phyloP scores from a whole-genome alignment of 768 basidiomycete species.

The Podaxis sp. region DNA sequence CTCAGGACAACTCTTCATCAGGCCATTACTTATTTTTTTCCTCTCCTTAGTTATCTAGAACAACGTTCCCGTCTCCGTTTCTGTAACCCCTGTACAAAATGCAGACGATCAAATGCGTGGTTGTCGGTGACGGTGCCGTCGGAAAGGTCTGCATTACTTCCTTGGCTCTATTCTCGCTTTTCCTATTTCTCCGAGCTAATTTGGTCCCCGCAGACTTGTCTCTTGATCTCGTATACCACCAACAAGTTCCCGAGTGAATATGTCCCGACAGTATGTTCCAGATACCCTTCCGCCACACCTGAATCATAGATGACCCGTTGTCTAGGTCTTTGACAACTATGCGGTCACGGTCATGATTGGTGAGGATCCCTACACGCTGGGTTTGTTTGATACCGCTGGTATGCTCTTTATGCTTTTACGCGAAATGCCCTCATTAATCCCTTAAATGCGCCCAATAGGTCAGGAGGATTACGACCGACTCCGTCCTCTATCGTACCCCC shows the following conservation, averaged over 20 bases:
- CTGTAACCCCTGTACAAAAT: conserved; percentile 37
- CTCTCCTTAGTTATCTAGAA: conserved; percentile 12
- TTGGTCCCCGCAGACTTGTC: conserved; percentile 66
- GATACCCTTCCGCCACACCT: conserved; percentile 21
- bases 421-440: conserved; percentile 9
- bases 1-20: neutral
- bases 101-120: conserved; percentile 98
- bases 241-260: conserved; percentile 99
- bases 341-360: conserved; percentile 99
- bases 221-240: conserved; percentile 95
- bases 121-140: conserved; percentile 96
- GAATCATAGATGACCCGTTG: conserved; percentile 13
- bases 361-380: conserved; percentile 97
- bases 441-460: conserved; percentile 40
- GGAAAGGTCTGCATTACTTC: conserved; percentile 72
- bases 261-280: conserved; percentile 83
- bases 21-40: conserved; percentile 17
- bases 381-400: conserved; percentile 99
- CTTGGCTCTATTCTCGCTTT: conserved; percentile 9
- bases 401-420: conserved; percentile 25
- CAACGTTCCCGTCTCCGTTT: conserved; percentile 15
- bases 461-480: conserved; percentile 99
- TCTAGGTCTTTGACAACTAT: conserved; percentile 92
- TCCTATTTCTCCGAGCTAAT: conserved; percentile 5
- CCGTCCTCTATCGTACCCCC: conserved; percentile 97